Percentiles rank a stretch among this genome's conserved stretches.
phyloP scores from a whole-genome alignment of 768 basidiomycete genomes.

The Macrolepiota fuliginosa region DNA sequence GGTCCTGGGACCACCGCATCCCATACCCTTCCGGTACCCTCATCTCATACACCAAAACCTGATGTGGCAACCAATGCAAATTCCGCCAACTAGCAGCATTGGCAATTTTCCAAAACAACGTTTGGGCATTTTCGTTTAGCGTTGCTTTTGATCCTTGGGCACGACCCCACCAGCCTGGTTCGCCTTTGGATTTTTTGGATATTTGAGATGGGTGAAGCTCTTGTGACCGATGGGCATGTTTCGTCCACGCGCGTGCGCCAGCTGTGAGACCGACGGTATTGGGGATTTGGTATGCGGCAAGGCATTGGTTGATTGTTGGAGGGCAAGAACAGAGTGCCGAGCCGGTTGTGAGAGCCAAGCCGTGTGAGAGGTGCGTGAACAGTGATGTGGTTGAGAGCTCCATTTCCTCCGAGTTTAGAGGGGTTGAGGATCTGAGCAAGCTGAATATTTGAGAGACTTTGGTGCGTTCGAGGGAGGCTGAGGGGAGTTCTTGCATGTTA shows the following conservation, averaged over 20 bases:
- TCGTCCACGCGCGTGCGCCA: constrained; percentile 66
- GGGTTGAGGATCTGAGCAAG: neutral
- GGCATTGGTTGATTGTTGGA: constrained; percentile 47
- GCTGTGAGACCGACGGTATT: constrained; percentile 52
- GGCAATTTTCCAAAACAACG: constrained; percentile 53
- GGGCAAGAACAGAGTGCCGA: constrained; percentile 53
- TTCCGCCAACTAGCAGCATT: constrained; percentile 57
- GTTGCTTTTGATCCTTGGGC: constrained; percentile 49
- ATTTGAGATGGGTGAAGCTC: constrained; percentile 11
- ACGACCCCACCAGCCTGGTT: constrained; percentile 57
- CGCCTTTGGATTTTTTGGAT: constrained; percentile 17
- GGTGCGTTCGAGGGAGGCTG: constrained; percentile 34
- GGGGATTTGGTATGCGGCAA: constrained; percentile 46
- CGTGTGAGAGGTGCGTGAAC: constrained; percentile 42
- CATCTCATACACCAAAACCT: constrained; percentile 59
- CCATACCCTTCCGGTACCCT: constrained; percentile 62
- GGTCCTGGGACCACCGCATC: constrained; percentile 63
- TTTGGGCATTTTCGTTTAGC: constrained; percentile 52
- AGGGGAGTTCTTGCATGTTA: constrained; percentile 43
- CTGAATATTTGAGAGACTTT: constrained; percentile 24
- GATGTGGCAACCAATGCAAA: constrained; percentile 64
- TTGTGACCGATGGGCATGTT: constrained; percentile 58
- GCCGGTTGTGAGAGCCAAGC: constrained; percentile 58
- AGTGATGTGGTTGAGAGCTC: constrained; percentile 26
- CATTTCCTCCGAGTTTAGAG: neutral